Evolutionary conservation across 2,329 filamentous ascomycete genomes (phyloP), one percentile per base, ranked within the genome.

Genomic region (Ustulina deusta): DNA sequence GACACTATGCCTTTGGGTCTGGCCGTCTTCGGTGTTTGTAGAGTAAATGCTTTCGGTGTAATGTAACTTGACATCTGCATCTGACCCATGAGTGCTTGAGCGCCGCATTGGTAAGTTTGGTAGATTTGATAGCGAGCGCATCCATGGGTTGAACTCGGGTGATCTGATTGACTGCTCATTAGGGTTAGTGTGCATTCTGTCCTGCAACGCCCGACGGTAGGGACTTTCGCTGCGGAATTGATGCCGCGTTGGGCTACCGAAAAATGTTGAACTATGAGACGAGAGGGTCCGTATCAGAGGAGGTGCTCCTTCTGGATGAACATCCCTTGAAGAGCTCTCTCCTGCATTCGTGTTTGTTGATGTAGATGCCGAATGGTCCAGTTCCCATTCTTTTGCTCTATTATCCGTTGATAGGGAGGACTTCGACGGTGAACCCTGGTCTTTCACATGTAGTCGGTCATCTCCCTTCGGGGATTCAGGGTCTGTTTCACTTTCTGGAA

Each of bases 141-240:
- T 74, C 73, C 82, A 83, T 38, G 77, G 75, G 54, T 77, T 80
- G 27, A 75, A 77, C 32, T 78, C 79, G 0, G 78, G 70, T 3
- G 76, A 75, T 6, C 69, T 75, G 0, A 65, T 63, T 2, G 72
- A 65, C 5, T 75, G 69, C 1, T 67, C 69, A 17, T 76, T 74
- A 7, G 80, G 73, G 17, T 78, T 78, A 7, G 78, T 73, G 63
- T 79, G 78, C 71, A 86, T 86, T 1, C 78, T 83, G 57, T 82
- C 81, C 51, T 80, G 82, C 36, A 89, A 73, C 2, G 83, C 84
- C 29, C 83, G 83, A 2, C 87, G 83, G 70, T 85, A 90, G 0
- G 87, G 86, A 61, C 86, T 89, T 29, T 82, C 79, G 0, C 85
- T 85, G 32, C 86, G 81, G 67, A 88, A 87, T 0, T 87, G 76